A percentile compares a stretch with the other conserved stretches of the same genome.
Evolutionary conservation across 805 yeast species (phyloP).

Genomic region (Cyberlindnera sargentensis): DNA sequence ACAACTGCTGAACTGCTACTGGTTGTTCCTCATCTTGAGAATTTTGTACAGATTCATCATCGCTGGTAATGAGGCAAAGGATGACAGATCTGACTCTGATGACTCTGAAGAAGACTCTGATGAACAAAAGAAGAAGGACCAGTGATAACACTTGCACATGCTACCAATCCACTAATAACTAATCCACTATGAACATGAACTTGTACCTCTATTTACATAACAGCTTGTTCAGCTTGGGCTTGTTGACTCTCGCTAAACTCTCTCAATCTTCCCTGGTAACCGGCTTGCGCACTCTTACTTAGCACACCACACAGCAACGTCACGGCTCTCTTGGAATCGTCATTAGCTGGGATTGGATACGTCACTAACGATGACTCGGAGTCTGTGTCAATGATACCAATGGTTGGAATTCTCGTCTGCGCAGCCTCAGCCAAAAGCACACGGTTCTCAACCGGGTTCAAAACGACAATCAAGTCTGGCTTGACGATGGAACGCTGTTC

Average conservation of each 20-base stretch:
- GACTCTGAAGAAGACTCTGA: conserved; percentile 7
- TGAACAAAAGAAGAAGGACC: conserved; percentile 6
- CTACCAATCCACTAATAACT: too few relatives aligned
- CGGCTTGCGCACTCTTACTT: conserved; percentile 78
- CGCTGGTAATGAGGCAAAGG: conserved; percentile 72
- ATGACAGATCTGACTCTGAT: conserved; percentile 24
- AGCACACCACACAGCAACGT: conserved; percentile 77
- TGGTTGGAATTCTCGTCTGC: conserved; percentile 78
- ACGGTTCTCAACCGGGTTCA: conserved; percentile 85
- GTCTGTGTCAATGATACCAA: conserved; percentile 91
- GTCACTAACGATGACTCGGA: conserved; percentile 85
- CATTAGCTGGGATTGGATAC: conserved; percentile 95
- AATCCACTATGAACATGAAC: too few relatives aligned
- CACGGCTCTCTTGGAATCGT: conserved; percentile 78
- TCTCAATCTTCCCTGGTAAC: conserved; percentile 36
- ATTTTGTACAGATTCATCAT: conserved; percentile 61
- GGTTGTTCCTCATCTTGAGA: conserved; percentile 79
- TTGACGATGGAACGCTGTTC: conserved; percentile 53
- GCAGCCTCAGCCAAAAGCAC: conserved; percentile 77
- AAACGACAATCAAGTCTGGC: conserved; percentile 82
- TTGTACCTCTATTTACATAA: conserved; percentile 7
- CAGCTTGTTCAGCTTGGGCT: background rate
- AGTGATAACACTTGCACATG: background rate
- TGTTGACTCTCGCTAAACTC: conserved; percentile 5
- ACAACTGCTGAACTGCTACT: conserved; percentile 80